Conservation (phyloP, 2,329 filamentous ascomycete genomes). For the Penicillium sp. region DNA sequence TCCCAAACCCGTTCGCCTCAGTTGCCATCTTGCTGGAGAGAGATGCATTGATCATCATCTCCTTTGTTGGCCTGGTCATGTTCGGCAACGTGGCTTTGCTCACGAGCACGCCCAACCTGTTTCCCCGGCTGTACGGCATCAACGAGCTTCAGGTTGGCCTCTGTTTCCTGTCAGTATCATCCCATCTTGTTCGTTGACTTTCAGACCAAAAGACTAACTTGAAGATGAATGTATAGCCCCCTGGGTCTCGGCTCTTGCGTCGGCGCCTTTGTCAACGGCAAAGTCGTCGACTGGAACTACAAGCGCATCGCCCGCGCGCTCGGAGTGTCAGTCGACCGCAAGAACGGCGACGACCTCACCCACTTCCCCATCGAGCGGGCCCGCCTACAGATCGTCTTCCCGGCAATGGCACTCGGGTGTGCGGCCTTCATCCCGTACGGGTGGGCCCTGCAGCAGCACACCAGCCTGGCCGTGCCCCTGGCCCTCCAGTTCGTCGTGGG, state of each 20-base stretch:
- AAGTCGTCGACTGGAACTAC: conserved; percentile 29
- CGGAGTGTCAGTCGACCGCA: conserved; percentile 18
- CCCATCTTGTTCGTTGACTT: neutral
- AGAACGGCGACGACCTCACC: conserved; percentile 48
- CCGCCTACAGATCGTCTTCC: conserved; percentile 31
- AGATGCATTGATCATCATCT: conserved; percentile 39
- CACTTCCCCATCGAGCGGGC: conserved; percentile 45
- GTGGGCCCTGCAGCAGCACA: conserved; percentile 30
- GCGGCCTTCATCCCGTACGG: conserved; percentile 34
- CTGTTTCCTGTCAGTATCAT: conserved; percentile 27
- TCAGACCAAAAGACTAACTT: neutral
- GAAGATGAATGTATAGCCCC: conserved; percentile 5
- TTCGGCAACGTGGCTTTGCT: conserved; percentile 44
- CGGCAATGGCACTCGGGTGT: conserved; percentile 28
- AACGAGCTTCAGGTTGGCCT: conserved; percentile 29
- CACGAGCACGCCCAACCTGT: conserved; percentile 42
- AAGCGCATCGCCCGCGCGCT: conserved; percentile 18
- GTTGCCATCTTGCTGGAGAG: conserved; percentile 45
- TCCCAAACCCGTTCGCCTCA: conserved; percentile 50
- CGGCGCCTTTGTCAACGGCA: conserved; percentile 26
- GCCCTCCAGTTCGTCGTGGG: conserved; percentile 39
- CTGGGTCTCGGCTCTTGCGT: conserved; percentile 27
- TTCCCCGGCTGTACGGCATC: conserved; percentile 40
- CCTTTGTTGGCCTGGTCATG: conserved; percentile 38
- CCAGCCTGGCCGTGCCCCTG: conserved; percentile 36